Evolutionary conservation across 225 moss, liverwort and hornwort genomes (phyloP), one percentile per base, ranked within the genome.

Genomic region (Physcomitrellopsis africana): DNA sequence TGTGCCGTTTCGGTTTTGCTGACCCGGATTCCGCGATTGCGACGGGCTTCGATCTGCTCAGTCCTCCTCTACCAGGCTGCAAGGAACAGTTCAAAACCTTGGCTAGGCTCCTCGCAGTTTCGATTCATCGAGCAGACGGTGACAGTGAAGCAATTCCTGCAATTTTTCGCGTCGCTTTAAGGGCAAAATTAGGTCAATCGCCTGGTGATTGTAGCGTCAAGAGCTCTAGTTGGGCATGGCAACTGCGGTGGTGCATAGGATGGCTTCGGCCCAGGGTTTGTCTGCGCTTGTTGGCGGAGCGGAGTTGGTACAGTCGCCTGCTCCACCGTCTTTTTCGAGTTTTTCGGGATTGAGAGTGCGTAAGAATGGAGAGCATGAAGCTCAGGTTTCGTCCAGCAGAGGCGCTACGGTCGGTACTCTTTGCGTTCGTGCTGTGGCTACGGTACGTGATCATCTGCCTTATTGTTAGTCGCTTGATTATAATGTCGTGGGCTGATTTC

Each of bases 381-480:
- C 65, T 7, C 48, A 23, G 66, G 62, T 29, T 1, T 12, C 45
- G 44, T n/a, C 65, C 2, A 64, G 45, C 9, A 71, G 55, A 13
- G 20, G 49, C 1, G 46, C 46, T 6, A n/a, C 47, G 11, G 13
- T 58, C 0, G 72, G 72, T 23, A 13, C 18, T 19, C 58, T 65
- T 11, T 24, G 72, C 15, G 51, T 86, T 29, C 83, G 81, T 3
- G 83, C 83, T 37, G 86, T 86, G 72, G 68, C 81, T 72, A 55
- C 86, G 81, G 86, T 86, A 76, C 29, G 74, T 17, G 47, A 16
- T 0, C 0, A 1, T 12, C 20, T 11, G 15, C 16, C 49, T 22
- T 22, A 3, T 5, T 51, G 11, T 19, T 11, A 13, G 11, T 2
- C 1, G 16, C 19, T 13, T 42, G 32, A 1, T 53, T 51, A 1